phyloP scores from a whole-genome alignment of 176 grass and related monocot genomes.

The Thinopyrum elongatum region DNA sequence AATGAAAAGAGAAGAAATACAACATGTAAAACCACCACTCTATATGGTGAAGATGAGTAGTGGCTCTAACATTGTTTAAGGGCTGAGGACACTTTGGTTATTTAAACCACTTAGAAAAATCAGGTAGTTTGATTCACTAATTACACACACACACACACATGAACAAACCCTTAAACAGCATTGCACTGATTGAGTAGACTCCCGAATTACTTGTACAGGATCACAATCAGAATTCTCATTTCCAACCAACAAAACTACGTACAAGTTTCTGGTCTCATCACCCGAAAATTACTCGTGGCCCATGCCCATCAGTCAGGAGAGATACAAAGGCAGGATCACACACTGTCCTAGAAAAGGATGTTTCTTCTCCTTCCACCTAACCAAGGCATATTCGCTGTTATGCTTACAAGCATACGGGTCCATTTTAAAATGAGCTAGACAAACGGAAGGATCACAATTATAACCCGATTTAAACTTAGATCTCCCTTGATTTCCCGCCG shows the following conservation, averaged over 20 bases:
- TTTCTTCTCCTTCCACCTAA: neutral
- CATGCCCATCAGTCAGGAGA: neutral
- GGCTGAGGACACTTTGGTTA: neutral
- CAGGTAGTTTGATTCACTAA: neutral
- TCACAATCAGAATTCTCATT: neutral
- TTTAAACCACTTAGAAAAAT: neutral
- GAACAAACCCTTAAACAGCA: neutral
- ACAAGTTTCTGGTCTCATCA: neutral
- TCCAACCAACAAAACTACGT: neutral
- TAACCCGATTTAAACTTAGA: neutral
- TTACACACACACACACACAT: neutral
- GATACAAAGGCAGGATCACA: neutral
- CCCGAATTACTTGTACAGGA: neutral
- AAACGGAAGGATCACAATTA: neutral
- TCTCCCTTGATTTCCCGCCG: slow-evolving; percentile 3
- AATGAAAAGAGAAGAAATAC: neutral
- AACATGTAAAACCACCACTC: neutral
- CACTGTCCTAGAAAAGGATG: neutral
- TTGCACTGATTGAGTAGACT: neutral
- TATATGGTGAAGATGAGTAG: neutral
- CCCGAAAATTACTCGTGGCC: neutral
- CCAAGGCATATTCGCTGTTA: neutral
- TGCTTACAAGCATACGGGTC: neutral
- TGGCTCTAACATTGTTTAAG: neutral
- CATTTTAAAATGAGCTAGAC: neutral